phyloP scores from a whole-genome alignment of 176 grass and related monocot genomes.

The Themeda triandra region DNA sequence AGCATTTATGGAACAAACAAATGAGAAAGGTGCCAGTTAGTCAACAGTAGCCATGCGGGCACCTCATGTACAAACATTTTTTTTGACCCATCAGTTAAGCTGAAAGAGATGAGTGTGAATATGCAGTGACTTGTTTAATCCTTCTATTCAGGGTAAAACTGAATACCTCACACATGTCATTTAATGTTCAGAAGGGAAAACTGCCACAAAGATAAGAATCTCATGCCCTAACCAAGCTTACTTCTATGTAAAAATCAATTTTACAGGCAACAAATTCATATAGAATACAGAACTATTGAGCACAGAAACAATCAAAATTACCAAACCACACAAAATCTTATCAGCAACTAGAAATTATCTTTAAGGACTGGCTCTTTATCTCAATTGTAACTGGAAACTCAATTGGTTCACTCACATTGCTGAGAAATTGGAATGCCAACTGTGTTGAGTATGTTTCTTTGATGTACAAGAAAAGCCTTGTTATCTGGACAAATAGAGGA shows the following conservation, averaged over 20 bases:
- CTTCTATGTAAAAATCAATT: not conserved
- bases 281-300: not conserved
- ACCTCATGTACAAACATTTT: not conserved
- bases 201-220: not conserved
- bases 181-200: not conserved
- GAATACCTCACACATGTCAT: not conserved
- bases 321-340: not conserved
- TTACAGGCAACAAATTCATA: not conserved
- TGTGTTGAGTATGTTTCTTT: conserved; percentile 78
- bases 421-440: conserved; percentile 87
- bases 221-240: conserved; percentile 8
- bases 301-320: not conserved
- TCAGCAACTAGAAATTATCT: not conserved
- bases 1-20: conserved; percentile 19
- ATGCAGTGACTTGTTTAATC: not conserved
- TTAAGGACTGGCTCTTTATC: not conserved
- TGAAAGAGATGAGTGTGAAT: not conserved
- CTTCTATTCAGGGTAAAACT: not conserved
- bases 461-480: conserved; percentile 88
- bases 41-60: not conserved
- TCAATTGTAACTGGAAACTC: conserved; percentile 17
- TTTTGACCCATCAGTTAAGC: not conserved
- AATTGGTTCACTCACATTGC: conserved; percentile 67
- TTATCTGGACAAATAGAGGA: conserved; percentile 62
- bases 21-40: not conserved